These are phyloP conservation scores for Leptosphaerulina australis DNA, from an alignment of 2,329 filamentous ascomycete genomes.

Conservation along the genomic window DNA sequence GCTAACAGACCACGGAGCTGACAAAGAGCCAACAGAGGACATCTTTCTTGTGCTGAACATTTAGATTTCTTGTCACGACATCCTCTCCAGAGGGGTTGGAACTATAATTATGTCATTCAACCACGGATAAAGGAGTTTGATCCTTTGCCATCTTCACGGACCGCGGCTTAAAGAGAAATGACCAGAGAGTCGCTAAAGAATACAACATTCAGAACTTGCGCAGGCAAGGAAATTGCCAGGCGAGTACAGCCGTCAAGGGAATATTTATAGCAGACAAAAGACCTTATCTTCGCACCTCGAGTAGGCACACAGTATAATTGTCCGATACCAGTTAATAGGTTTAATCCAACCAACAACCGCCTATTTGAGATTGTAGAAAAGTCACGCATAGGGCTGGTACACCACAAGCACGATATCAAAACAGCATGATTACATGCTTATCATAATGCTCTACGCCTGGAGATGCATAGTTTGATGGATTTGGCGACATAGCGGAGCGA, in stretches of 20 bases:
- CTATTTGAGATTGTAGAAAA: not conserved
- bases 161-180: not conserved
- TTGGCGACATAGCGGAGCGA: conserved; percentile 26
- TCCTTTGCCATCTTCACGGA: conserved; percentile 30
- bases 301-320: not conserved
- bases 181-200: not conserved
- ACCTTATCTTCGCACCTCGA: conserved; percentile 17
- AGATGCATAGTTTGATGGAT: conserved; percentile 24
- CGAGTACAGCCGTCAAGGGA: not conserved
- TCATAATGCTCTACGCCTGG: conserved; percentile 26
- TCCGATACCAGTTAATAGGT: conserved; percentile 10
- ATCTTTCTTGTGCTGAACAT: conserved; percentile 55
- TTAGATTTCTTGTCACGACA: conserved; percentile 54
- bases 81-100: conserved; percentile 52
- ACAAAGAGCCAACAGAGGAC: conserved; percentile 54
- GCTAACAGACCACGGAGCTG: conserved; percentile 41
- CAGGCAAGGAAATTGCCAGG: too few relatives aligned
- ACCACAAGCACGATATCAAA: conserved; percentile 27
- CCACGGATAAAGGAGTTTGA: conserved; percentile 40
- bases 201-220: not conserved
- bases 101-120: conserved; percentile 54
- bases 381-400: conserved; percentile 22
- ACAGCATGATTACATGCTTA: conserved; percentile 25
- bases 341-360: conserved; percentile 19
- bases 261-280: conserved; percentile 19